Evolutionary conservation across 1,284 basidiomycete species (phyloP), one percentile per base, ranked within the genome.

Genomic region (Kalmanozyma brasiliensis): DNA sequence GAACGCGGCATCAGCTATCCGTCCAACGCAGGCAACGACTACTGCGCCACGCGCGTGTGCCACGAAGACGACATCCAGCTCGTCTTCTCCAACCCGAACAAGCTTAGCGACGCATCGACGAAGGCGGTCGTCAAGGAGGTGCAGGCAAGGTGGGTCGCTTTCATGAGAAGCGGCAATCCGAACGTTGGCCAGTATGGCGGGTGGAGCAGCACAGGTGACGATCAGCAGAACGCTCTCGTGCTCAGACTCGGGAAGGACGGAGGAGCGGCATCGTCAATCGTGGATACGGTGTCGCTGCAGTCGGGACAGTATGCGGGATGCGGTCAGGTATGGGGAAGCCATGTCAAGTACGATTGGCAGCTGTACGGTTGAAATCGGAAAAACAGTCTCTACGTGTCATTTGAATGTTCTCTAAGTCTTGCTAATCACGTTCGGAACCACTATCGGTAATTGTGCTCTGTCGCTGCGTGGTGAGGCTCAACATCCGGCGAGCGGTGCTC

Each of bases 61-160:
- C 76, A 78, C 65, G 76, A 78, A 34, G 76, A 78, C 57, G 76
- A 78, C 53, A 77, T 78, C 26, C 51, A 41, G 33, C 52, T 69
- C 11, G 40, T 77, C 34, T 78, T 78, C 23, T 46, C 53, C 10
- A 61, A 62, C 26, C 49, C 52, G 0, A 43, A 36, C 38, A 49
- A 45, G 13, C 36, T 65, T 9, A 37, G 29, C 8, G 48, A 48
- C 11, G 37, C 43, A 11, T 23, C 49, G 3, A 32, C 43, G 13
- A 16, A 23, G 14, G 34, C 26, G 16, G 22, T 51, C 8, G 45
- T 55, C 16, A 34, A 41, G 23, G 70, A 75, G 49, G 52, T 74
- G n/a, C 73, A 75, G 42, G 60, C 63, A 1, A 45, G 76, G 20
- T 73, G 60, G 57, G 33, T 52, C 8, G 44, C 44, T 24, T 78